These are phyloP conservation scores for Pleurotus tuber-regium DNA, from an alignment of 768 basidiomycete genomes.

Conservation along the genomic window DNA sequence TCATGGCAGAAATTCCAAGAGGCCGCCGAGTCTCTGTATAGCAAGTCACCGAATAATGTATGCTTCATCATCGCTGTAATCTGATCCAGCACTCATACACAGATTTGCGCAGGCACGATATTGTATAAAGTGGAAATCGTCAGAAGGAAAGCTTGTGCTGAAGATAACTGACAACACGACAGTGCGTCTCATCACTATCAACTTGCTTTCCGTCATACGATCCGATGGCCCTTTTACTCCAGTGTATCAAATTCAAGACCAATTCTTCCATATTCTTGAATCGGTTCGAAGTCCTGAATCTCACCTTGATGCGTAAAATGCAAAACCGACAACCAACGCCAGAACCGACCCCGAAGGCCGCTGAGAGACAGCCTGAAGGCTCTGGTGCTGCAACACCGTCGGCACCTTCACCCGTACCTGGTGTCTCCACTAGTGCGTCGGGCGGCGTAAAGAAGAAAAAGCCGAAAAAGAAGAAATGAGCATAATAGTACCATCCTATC, in stretches of 20 bases:
- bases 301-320: slow-evolving; percentile 84
- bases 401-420: slow-evolving; percentile 23
- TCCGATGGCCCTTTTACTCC: neutral
- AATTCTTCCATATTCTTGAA: slow-evolving; percentile 93
- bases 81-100: neutral
- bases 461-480: slow-evolving; percentile 73
- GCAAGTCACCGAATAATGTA: slow-evolving; percentile 75
- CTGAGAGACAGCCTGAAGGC: slow-evolving; percentile 17
- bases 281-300: slow-evolving; percentile 91
- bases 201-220: neutral
- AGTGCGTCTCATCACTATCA: slow-evolving; percentile 46
- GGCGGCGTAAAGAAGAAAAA: slow-evolving; percentile 85
- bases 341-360: slow-evolving; percentile 19
- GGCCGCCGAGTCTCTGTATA: slow-evolving; percentile 84
- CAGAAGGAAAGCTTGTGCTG: slow-evolving; percentile 83
- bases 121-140: slow-evolving; percentile 86
- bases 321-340: slow-evolving; percentile 54
- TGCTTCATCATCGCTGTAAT: slow-evolving; percentile 21
- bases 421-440: slow-evolving; percentile 23
- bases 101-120: slow-evolving; percentile 67
- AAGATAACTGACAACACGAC: slow-evolving; percentile 92
- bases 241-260: slow-evolving; percentile 98
- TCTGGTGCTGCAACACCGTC: slow-evolving; percentile 11
- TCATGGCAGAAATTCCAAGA: slow-evolving; percentile 91
- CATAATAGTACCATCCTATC: neutral